A percentile compares a stretch with the other conserved stretches of the same genome.
phyloP scores from a whole-genome alignment of 2,329 filamentous ascomycete species.

The Corniculantispora saksenae region DNA sequence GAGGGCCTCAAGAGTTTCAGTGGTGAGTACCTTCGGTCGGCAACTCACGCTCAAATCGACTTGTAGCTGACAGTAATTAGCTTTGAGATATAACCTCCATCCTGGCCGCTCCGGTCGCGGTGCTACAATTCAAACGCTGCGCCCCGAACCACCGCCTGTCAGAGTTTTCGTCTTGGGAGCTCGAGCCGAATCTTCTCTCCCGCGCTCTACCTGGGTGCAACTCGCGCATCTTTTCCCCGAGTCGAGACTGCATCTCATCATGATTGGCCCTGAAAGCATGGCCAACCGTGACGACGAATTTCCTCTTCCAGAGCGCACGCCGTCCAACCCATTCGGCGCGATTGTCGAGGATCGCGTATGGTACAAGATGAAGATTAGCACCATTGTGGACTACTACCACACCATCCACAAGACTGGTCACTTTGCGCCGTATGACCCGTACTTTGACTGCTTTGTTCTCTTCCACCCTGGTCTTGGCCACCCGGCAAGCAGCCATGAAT shows the following conservation, averaged over 20 bases:
- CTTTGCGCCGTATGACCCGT: conserved; percentile 94
- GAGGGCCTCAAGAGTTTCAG: conserved; percentile 94
- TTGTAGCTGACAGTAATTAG: conserved; percentile 45
- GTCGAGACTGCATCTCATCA: conserved; percentile 84
- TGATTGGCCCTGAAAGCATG: conserved; percentile 97
- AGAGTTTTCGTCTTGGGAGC: conserved; percentile 92
- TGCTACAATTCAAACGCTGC: conserved; percentile 72
- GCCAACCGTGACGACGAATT: conserved; percentile 90
- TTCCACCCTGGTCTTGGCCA: conserved; percentile 97
- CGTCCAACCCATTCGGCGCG: conserved; percentile 88
- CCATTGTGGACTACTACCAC: conserved; percentile 97
- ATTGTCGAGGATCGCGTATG: conserved; percentile 89
- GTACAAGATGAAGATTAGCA: conserved; percentile 91
- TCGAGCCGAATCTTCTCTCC: conserved; percentile 94
- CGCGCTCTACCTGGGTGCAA: conserved; percentile 91
- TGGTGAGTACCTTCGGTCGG: conserved; percentile 56
- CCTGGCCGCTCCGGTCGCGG: conserved; percentile 79
- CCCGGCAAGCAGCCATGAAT: conserved; percentile 89
- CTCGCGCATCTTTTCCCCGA: conserved; percentile 93
- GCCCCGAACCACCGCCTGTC: conserved; percentile 82
- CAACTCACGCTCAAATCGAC: neutral
- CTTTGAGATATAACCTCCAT: conserved; percentile 89
- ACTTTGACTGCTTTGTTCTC: conserved; percentile 95
- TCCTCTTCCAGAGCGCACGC: conserved; percentile 81
- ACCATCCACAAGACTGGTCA: conserved; percentile 88